Evolutionary conservation across 2,329 filamentous ascomycete species (phyloP).

Genomic region (Dichotomopilus funicola): DNA sequence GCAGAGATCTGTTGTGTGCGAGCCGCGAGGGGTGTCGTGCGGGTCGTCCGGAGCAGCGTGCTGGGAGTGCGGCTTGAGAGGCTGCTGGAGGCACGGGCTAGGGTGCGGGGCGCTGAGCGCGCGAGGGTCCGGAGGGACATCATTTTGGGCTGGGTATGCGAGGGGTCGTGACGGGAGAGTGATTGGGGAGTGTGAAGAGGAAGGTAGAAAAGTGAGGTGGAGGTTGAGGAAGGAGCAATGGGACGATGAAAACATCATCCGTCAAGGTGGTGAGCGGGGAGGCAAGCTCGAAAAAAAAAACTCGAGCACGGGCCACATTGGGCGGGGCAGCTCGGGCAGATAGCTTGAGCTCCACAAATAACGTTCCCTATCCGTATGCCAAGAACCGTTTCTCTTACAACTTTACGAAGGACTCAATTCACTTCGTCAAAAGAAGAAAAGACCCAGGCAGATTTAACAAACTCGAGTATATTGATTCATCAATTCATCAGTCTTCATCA

Average conservation of each 20-base stretch:
- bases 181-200: too few relatives aligned
- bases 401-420: not conserved
- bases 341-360: not conserved
- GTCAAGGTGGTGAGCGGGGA: not conserved
- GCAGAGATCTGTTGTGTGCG: conserved; percentile 38
- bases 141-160: conserved; percentile 45
- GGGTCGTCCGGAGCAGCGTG: conserved; percentile 40
- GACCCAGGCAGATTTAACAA: not conserved
- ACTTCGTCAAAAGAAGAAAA: not conserved
- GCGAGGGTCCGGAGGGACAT: conserved; percentile 60
- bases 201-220: too few relatives aligned
- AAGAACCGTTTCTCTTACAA: not conserved
- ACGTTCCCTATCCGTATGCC: not conserved
- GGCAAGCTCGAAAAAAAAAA: conserved; percentile 7
- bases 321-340: not conserved
- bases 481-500: conserved; percentile 4
- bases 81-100: conserved; percentile 50
- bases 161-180: not conserved
- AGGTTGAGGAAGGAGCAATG: not conserved
- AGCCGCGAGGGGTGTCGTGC: conserved; percentile 31
- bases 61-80: conserved; percentile 42
- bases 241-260: not conserved
- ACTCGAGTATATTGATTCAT: conserved; percentile 4
- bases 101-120: conserved; percentile 59
- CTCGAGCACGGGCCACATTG: conserved; percentile 2